Evolutionary conservation across 345 rosid species (phyloP), one percentile per base, ranked within the genome.

Genomic region (Sisymbrium irio): DNA sequence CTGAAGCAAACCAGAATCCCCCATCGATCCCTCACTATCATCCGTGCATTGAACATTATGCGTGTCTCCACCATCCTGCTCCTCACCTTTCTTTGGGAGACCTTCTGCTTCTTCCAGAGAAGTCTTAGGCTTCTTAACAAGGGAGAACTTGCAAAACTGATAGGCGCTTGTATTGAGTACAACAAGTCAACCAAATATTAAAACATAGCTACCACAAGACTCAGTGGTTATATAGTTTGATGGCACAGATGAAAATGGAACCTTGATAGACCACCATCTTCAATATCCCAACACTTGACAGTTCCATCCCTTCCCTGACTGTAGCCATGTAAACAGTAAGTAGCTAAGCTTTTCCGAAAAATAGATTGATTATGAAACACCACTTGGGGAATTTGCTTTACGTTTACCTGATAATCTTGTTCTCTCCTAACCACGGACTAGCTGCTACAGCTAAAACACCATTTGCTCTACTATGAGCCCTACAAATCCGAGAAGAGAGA

Each of bases 281-380:
- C 87, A 46, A 95, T 72, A 79, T 85, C 96, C 99, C 97, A 95
- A 71, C 85, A 83, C 84, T 95, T 92, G 1, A 92, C 91, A 78
- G 93, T 89, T 78, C 97, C 97, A 83, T 95, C 97, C 82, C 89
- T 87, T 13, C 97, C 99, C 80, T 94, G 99, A 77, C 97, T 91
- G 82, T 55, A 65, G 30, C 15, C 36, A 54, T 3, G 3, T 27
- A 27, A 60, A 36, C 18, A 66, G 53, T 62, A 39, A 64, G 0
- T 3, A 30, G 11, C 41, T 66, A 18, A 78, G 39, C 0, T 13
- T 35, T 54, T 12, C 10, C 4, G 8, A 9, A 39, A 36, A 36
- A 39, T 30, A 40, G 36, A 36, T 1, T n/a, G n/a, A n/a, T n/a
- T n/a, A n/a, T n/a, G n/a, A n/a, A n/a, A n/a, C n/a, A n/a, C 2